Base-by-base conservation (phyloP, 768 basidiomycete species). In the Macrolepiota dolichaula region DNA sequence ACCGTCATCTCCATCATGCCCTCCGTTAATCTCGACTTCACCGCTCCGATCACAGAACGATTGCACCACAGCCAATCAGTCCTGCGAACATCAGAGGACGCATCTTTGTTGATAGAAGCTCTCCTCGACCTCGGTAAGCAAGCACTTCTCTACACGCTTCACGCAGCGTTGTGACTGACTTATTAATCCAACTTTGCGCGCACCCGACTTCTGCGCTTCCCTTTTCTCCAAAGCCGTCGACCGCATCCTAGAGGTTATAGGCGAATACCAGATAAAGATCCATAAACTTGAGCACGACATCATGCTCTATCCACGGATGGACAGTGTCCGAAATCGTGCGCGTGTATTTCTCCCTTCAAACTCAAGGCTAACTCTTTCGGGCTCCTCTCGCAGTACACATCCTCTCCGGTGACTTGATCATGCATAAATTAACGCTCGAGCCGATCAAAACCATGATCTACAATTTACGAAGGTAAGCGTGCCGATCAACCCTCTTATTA, bases 351-450 rank as follows among this genome's bases (percentile, higher is more conserved):
- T 53, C 47, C 11, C 50, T 55, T 49, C 13, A 38, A 19, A 55
- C 22, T 12, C 27, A 40, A 51, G 40, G 52, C 27, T 7, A 44
- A 57, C 35, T 58, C 15, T n/a, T 19, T 44, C 35, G 29, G 29
- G 29, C 36, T 32, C 24, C 51, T 44, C 47, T 53, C 51, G 12
- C 36, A 88, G 88, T 91, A 55, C 89, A 91, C 68, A 86, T 91
- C 57, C 74, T 90, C 12, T 87, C 86, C 35, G 88, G 87, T 12
- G 87, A 91, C 66, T 77, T 91, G 10, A 85, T 85, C 55, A 73
- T 88, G 62, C 86, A 87, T 69, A 90, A 88, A 67, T 81, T 88
- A 17, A 88, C 88, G 3, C 77, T 89, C 4, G 83, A 86, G 29
- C 88, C 89, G 0, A 80, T 91, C 69, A 86, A 85, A 69, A 81